phyloP scores from a whole-genome alignment of 352 stramenopile genomes.

The Globisporangium okanoganense region DNA sequence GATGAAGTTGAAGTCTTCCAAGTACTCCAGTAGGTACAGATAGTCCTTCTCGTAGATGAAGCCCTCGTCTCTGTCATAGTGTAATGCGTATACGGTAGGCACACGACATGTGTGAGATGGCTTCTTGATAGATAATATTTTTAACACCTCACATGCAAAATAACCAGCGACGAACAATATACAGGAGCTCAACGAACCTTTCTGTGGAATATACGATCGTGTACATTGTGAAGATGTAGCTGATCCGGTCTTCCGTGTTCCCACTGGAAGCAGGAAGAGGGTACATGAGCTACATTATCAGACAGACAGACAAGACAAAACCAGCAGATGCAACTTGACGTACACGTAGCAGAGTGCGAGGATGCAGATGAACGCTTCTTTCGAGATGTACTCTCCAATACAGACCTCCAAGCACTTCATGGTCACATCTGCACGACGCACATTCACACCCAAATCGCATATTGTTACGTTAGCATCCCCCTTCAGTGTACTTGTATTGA shows the following conservation, averaged over 20 bases:
- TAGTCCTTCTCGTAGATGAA: conserved; percentile 73
- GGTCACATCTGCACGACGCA: conserved; percentile 48
- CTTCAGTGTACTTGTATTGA: not conserved
- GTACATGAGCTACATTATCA: not conserved
- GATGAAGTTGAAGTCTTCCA: conserved; percentile 57
- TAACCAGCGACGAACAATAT: no score
- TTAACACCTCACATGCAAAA: no score
- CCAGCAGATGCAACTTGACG: conserved; percentile 1
- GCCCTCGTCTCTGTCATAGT: conserved; percentile 37
- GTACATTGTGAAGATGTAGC: conserved; percentile 87
- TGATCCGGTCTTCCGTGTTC: conserved; percentile 86
- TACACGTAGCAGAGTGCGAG: conserved; percentile 76
- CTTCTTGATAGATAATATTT: no score
- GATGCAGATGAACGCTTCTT: conserved; percentile 72
- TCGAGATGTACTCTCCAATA: conserved; percentile 51
- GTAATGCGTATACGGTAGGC: not conserved
- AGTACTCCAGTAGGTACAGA: conserved; percentile 59
- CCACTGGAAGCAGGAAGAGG: conserved; percentile 33
- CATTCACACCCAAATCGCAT: conserved; percentile 4
- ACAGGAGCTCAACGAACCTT: conserved; percentile 25
- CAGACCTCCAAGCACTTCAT: conserved; percentile 65
- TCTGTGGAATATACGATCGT: conserved; percentile 67
- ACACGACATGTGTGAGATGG: no score
- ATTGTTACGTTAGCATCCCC: not conserved
- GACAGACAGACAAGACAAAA: not conserved